Evolutionary conservation across 1,284 basidiomycete genomes (phyloP), one percentile per base, ranked within the genome.

Genomic region (Ceratobasidium sp.): DNA sequence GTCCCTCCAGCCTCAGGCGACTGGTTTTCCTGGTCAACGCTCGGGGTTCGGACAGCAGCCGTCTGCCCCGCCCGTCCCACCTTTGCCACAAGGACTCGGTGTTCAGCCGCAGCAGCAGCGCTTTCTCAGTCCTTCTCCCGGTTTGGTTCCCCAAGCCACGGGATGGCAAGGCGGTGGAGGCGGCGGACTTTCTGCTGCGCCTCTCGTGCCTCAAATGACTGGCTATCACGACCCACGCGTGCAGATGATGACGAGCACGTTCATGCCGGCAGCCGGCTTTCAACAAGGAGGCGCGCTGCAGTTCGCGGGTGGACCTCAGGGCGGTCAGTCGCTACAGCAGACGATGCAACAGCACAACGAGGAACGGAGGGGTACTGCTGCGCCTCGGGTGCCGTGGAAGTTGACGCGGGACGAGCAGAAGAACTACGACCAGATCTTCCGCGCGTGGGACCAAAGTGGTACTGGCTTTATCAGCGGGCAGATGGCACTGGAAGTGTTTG

Each of bases 341-440:
- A 89, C 88, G 35, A 89, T 95, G 80, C 89, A 92, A 81, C 90
- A 93, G 78, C 87, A 91, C 76, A 93, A 93, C 79, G 89, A 94
- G 80, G 83, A 89, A 67, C 87, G 90, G 73, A 87, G 90, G 6
- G 90, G 92, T 0, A 87, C 88, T 43, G 82, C 87, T 1, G 85
- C 89, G 16, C 93, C 93, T 26, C 90, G 89, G 78, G 86, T 98
- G 28, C 90, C 95, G 0, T 99, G 98, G 97, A 87, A 90, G 0
- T 84, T 98, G 72, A 90, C 89, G 23, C 93, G 93, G 80, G 89
- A 91, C 46, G 97, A 99, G 85, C 96, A 96, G 85, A 98, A 98
- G 85, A 92, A 91, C 78, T 99, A 99, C 80, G 95, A 98, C 81
- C 88, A 93, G 79, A 97, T 98, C 79, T 99, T 99, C 85, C 86